Conservation (phyloP, 768 basidiomycete species). For the Collybiopsis luxurians region DNA sequence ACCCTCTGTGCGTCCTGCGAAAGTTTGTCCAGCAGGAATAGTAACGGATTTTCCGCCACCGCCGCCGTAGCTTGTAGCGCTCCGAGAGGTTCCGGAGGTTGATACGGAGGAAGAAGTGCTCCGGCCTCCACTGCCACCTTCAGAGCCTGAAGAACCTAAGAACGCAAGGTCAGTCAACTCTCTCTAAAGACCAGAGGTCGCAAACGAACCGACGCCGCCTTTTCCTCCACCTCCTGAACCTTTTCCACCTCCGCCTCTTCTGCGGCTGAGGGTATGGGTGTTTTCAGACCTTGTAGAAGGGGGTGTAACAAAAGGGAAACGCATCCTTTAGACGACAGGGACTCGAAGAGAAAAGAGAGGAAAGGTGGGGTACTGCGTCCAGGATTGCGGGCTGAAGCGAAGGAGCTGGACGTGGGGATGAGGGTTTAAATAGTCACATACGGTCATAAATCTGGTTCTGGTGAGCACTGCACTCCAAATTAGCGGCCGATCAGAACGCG, state of each 20-base stretch:
- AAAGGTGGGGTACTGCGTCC: too few relatives aligned
- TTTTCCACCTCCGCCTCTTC: slow-evolving; percentile 25
- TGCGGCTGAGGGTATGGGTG: not conserved
- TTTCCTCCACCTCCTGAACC: slow-evolving; percentile 16
- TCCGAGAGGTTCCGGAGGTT: slow-evolving; percentile 12
- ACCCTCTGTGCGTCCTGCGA: slow-evolving; percentile 32
- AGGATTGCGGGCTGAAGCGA: too few relatives aligned
- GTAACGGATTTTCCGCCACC: slow-evolving; percentile 26
- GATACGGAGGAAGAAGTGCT: slow-evolving; percentile 16
- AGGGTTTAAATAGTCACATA: too few relatives aligned
- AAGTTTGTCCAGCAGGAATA: slow-evolving; percentile 28
- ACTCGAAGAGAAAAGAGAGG: too few relatives aligned
- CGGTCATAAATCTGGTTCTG: too few relatives aligned
- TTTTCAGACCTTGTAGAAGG: too few relatives aligned
- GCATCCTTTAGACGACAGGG: too few relatives aligned
- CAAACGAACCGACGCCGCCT: slow-evolving; percentile 8
- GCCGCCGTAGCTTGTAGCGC: slow-evolving; percentile 26
- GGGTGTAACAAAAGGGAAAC: too few relatives aligned
- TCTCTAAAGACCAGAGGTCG: too few relatives aligned
- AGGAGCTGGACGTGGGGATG: too few relatives aligned
- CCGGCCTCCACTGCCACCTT: not conserved
- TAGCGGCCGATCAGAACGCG: too few relatives aligned
- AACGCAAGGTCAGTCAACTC: not conserved
- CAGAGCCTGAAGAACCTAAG: not conserved
- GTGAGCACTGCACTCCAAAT: too few relatives aligned